Conservation (phyloP, 2,329 filamentous ascomycete species). For the Coniochaeta sp. region DNA sequence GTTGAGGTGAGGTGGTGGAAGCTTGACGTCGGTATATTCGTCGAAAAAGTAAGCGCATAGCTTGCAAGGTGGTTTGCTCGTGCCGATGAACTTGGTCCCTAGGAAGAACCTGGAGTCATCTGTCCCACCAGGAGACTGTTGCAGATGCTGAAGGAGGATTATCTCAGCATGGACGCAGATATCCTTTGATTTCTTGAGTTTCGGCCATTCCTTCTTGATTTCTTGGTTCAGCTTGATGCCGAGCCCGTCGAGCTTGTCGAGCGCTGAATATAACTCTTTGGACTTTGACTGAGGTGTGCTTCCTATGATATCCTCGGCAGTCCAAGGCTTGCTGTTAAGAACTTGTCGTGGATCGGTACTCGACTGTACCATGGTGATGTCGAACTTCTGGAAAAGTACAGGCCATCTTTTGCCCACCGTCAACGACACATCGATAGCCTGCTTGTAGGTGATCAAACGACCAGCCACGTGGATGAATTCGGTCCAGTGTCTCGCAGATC, state of each 20-base stretch:
- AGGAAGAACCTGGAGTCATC: slow-evolving; percentile 18
- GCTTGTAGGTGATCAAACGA: background rate
- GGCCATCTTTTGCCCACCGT: background rate
- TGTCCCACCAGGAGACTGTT: slow-evolving; percentile 4
- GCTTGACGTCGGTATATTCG: slow-evolving; percentile 16
- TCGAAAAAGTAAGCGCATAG: slow-evolving; percentile 29
- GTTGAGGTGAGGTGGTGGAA: slow-evolving; percentile 24
- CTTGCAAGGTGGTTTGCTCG: slow-evolving; percentile 29
- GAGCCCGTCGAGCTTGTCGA: background rate
- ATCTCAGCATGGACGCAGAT: slow-evolving; percentile 28
- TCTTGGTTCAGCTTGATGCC: background rate
- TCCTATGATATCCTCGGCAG: background rate
- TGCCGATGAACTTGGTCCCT: slow-evolving; percentile 25
- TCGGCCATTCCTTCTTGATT: slow-evolving; percentile 5
- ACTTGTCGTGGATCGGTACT: background rate
- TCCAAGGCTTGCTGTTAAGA: background rate
- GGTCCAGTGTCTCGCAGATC: background rate
- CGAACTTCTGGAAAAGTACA: background rate
- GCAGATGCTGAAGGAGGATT: slow-evolving; percentile 20
- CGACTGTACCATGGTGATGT: background rate
- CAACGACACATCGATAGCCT: background rate
- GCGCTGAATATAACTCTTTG: background rate
- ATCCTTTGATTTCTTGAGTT: slow-evolving; percentile 7
- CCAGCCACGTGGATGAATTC: background rate
- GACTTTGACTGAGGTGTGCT: background rate